These are phyloP conservation scores for Antarctomyces pellizariae DNA, from an alignment of 495 filamentous ascomycete species.

Conservation along the genomic window DNA sequence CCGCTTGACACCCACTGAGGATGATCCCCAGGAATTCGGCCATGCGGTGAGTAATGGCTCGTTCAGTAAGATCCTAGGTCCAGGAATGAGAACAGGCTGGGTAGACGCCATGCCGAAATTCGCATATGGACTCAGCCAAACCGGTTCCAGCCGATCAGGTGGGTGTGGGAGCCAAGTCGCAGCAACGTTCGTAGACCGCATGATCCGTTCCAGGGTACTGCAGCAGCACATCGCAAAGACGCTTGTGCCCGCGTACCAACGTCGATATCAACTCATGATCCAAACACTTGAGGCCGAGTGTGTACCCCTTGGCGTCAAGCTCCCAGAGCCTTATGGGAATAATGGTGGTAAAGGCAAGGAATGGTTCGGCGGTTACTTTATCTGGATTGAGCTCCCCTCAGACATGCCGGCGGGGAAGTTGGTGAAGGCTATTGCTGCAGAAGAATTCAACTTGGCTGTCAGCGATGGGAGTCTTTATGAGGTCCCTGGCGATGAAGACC, in stretches of 20 bases:
- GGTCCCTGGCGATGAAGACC: conserved; percentile 30
- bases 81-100: conserved; percentile 66
- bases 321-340: conserved; percentile 7
- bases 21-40: conserved; percentile 30
- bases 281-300: conserved; percentile 30
- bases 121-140: conserved; percentile 41
- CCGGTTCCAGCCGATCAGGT: conserved; percentile 45
- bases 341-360: conserved; percentile 8
- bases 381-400: conserved; percentile 54
- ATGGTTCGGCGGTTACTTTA: conserved; percentile 52
- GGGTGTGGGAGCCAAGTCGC: conserved; percentile 52
- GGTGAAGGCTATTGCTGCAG: conserved; percentile 29
- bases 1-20: conserved; percentile 11
- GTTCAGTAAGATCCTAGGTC: conserved; percentile 68
- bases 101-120: conserved; percentile 47
- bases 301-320: conserved; percentile 29
- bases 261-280: conserved; percentile 17
- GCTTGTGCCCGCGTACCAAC: conserved; percentile 29
- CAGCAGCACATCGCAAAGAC: conserved; percentile 18
- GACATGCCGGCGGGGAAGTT: conserved; percentile 24
- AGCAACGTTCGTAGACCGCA: conserved; percentile 36
- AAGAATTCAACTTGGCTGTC: conserved; percentile 36
- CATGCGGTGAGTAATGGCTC: conserved; percentile 60
- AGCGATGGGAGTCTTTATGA: conserved; percentile 42
- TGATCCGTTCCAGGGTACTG: conserved; percentile 28